Conservation (phyloP, 2,329 filamentous ascomycete genomes). For the Neocucurbitaria cava region DNA sequence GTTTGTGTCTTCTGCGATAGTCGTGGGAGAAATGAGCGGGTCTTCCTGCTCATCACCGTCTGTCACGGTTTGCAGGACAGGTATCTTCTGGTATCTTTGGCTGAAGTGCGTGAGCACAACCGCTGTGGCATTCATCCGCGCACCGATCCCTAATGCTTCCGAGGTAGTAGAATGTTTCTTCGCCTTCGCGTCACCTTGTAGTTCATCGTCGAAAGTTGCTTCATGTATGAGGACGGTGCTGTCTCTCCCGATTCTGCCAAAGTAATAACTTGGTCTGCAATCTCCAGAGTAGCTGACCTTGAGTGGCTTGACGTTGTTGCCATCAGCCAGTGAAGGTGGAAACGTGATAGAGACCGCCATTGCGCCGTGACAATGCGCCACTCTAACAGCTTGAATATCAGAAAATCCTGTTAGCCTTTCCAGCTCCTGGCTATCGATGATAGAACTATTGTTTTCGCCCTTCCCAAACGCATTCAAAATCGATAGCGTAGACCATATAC, state of each 20-base stretch:
- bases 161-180: conserved; percentile 92
- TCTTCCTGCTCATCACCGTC: conserved; percentile 38
- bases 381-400: conserved; percentile 70
- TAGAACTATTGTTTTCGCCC: conserved; percentile 2
- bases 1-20: conserved; percentile 35
- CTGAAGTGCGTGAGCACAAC: conserved; percentile 93
- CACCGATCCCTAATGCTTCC: conserved; percentile 81
- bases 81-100: conserved; percentile 86
- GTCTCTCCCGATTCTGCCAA: conserved; percentile 73
- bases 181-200: conserved; percentile 75
- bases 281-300: conserved; percentile 94
- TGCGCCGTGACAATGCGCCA: conserved; percentile 81
- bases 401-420: conserved; percentile 66
- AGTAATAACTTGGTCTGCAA: conserved; percentile 74
- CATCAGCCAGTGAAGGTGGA: conserved; percentile 55
- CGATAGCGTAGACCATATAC: conserved; percentile 27
- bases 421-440: conserved; percentile 38
- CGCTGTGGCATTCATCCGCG: conserved; percentile 77
- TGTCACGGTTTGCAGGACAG: conserved; percentile 55
- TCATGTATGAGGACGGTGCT: conserved; percentile 92
- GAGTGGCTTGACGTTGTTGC: conserved; percentile 61
- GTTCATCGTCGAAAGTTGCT: conserved; percentile 92
- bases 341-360: conserved; percentile 81
- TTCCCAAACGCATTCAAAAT: conserved; percentile 31
- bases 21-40: conserved; percentile 15